Conservation (phyloP, 176 grass and related monocot species). For the Sorghum bicolor region Sorghum_bicolor_NCBIv3 NC_012879.2:55003001-55003500, state of each 20-base stretch:
- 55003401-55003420: conserved; percentile 28
- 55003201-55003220: too few relatives aligned
- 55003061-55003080: background rate
- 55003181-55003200: background rate
- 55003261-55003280: conserved; percentile 29
- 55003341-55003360: conserved; percentile 56
- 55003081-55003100: background rate
- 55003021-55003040: background rate
- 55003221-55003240: background rate
- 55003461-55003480: conserved; percentile 80
- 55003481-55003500: conserved; percentile 16
- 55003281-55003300: background rate
- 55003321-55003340: conserved; percentile 36
- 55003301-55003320: background rate
- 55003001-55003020: background rate
- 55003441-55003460: conserved; percentile 87
- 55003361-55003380: conserved; percentile 54
- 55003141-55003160: background rate
- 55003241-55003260: background rate
- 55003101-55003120: background rate
- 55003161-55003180: background rate
- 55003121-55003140: background rate
- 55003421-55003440: conserved; percentile 57
- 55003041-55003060: background rate
- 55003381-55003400: background rate